Evolutionary conservation across 352 stramenopile species (phyloP).

Genomic region (Globisporangium heterothallicum): DNA sequence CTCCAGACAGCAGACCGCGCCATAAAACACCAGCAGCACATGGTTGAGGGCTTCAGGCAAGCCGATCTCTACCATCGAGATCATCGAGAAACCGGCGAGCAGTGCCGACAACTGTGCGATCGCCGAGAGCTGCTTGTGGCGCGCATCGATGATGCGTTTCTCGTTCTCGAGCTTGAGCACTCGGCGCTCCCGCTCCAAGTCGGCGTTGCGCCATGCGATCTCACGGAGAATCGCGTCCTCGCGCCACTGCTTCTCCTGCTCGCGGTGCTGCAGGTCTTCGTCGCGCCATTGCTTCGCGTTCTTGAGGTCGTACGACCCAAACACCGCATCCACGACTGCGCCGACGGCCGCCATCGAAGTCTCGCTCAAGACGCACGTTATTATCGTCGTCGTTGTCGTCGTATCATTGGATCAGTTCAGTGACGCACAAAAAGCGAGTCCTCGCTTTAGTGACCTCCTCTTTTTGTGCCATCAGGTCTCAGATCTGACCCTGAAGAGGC

Average conservation of each 20-base stretch:
- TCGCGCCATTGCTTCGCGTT: constrained; percentile 82
- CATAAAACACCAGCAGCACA: constrained; percentile 59
- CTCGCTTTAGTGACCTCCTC: no score
- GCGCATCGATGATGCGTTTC: constrained; percentile 71
- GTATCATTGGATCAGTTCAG: no score
- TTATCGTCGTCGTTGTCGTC: no score
- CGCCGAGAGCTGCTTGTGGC: constrained; percentile 53
- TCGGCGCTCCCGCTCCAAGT: constrained; percentile 64
- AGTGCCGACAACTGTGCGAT: constrained; percentile 64
- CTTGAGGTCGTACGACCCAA: constrained; percentile 83
- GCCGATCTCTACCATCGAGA: constrained; percentile 71
- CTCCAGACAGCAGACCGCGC: constrained; percentile 44
- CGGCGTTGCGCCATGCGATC: constrained; percentile 58
- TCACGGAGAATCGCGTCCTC: constrained; percentile 68
- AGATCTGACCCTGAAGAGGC: no score
- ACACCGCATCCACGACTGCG: constrained; percentile 68
- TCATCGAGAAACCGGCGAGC: constrained; percentile 63
- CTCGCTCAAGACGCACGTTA: neutral
- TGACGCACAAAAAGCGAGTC: no score
- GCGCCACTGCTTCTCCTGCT: constrained; percentile 78
- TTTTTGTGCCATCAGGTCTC: no score
- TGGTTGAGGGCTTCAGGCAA: constrained; percentile 34
- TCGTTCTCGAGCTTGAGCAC: constrained; percentile 75
- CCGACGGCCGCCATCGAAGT: constrained; percentile 47
- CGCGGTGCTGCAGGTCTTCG: constrained; percentile 65